Evolutionary conservation across 805 yeast species (phyloP), one percentile per base, ranked within the genome.

Genomic region (Saccharomycopsis olivae): DNA sequence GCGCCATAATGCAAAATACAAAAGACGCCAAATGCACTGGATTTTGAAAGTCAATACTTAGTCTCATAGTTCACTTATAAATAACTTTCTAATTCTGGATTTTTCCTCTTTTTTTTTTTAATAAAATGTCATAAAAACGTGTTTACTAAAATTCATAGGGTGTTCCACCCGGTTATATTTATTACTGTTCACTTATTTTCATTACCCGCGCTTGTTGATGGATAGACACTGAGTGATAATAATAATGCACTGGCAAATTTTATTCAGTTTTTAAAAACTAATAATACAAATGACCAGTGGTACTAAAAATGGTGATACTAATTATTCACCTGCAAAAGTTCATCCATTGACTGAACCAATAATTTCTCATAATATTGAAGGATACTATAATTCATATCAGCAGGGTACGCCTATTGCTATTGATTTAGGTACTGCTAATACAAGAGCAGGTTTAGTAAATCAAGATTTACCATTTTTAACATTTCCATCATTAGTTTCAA

Each of bases 321-420:
- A 34, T 9, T 41, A 18, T 33, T 36, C 45, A 24, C 36, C 45
- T 13, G 29, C 41, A 5, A 31, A 16, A 2, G 33, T 41, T 11
- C 36, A 38, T 30, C 36, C 38, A 3, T 31, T 38, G 32, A 27
- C 41, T 16, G 33, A 35, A 13, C 39, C 28, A 17, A 19, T 16
- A 5, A 23, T 25, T 11, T 20, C 35, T n/a, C n/a, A 15, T 4
- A 11, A 15, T 11, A 41, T 39, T 14, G 36, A 39, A 18, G 41
- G 35, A 23, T 66, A 73, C 57, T 59, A 62, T 49, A 39, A 58
- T 13, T 62, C 65, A 36, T 80, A 80, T 60, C 52, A 59, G 29
- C 36, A 61, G 1, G 73, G 73, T 2, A 66, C 68, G 2, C 96
- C 98, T 2, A 82, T 92, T 39, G 95, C 89, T 11, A 65, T 92